These are phyloP conservation scores for Suhomyces chickasaworum DNA, from an alignment of 1,139 yeast species.

Conservation along the genomic window DNA sequence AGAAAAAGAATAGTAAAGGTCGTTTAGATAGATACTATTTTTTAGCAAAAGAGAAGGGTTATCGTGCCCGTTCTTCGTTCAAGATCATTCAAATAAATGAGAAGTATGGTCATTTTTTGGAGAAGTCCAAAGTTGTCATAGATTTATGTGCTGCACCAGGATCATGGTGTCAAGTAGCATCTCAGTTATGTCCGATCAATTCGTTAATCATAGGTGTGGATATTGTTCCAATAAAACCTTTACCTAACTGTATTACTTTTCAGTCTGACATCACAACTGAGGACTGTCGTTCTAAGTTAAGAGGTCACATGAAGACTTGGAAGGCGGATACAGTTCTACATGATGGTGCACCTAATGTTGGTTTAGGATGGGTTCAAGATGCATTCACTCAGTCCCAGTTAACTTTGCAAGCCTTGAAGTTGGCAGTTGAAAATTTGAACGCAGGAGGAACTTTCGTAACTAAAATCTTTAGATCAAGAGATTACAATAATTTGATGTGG, in stretches of 20 bases:
- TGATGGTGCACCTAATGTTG: constrained; percentile 99
- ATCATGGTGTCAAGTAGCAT: constrained; percentile 99
- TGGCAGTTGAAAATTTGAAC: constrained; percentile 91
- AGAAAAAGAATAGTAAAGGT: constrained; percentile 96
- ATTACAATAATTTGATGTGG: constrained; percentile 96
- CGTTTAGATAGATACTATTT: constrained; percentile 97
- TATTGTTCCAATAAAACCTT: constrained; percentile 92
- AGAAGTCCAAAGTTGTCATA: constrained; percentile 93
- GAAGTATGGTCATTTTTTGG: constrained; percentile 92
- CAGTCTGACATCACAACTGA: constrained; percentile 98
- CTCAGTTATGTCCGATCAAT: constrained; percentile 87
- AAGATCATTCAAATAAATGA: constrained; percentile 94
- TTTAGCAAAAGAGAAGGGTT: constrained; percentile 96
- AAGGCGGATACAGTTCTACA: constrained; percentile 97
- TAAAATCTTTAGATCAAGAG: constrained; percentile 95
- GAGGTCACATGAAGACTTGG: constrained; percentile 98
- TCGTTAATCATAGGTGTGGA: constrained; percentile 96
- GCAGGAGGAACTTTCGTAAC: constrained; percentile 98
- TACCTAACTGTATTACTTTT: constrained; percentile 91
- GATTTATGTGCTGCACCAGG: constrained; percentile 99
- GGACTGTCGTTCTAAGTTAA: constrained; percentile 88
- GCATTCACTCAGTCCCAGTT: constrained; percentile 97
- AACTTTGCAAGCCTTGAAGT: constrained; percentile 86
- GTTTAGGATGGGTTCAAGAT: constrained; percentile 99
- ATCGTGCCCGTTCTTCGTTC: constrained; percentile 98